These are phyloP conservation scores for Penicillium paradoxum DNA, from an alignment of 495 filamentous ascomycete species.

Conservation along the genomic window DNA sequence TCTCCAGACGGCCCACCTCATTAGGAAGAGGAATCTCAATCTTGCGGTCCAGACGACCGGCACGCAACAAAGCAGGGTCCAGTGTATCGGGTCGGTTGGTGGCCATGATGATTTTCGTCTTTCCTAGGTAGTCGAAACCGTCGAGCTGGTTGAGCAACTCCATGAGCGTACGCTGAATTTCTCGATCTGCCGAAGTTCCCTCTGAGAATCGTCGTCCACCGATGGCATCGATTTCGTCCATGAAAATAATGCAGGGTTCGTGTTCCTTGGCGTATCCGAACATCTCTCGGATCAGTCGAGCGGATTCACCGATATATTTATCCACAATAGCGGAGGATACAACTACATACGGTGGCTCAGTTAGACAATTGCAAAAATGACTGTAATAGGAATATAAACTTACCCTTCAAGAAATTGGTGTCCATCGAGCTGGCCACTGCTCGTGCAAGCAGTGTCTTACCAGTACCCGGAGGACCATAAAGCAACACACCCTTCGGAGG, in stretches of 20 bases:
- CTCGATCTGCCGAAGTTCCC: conserved; percentile 94
- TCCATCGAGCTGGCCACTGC: conserved; percentile 96
- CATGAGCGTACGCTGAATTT: conserved; percentile 99
- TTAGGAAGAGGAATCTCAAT: conserved; percentile 99
- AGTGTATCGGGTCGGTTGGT: conserved; percentile 98
- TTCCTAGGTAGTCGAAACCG: conserved; percentile 97
- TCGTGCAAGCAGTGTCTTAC: conserved; percentile 92
- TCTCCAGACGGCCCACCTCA: conserved; percentile 94
- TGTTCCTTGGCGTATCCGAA: conserved; percentile 99
- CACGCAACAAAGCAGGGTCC: conserved; percentile 89
- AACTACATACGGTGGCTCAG: conserved; percentile 47
- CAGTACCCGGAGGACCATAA: conserved; percentile 96
- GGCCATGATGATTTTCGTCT: conserved; percentile 99
- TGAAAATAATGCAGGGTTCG: conserved; percentile 99
- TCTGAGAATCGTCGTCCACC: conserved; percentile 97
- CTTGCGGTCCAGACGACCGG: conserved; percentile 93
- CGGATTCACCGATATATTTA: conserved; percentile 99
- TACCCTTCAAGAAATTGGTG: conserved; percentile 98
- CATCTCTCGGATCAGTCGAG: conserved; percentile 97
- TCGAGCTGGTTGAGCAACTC: conserved; percentile 98
- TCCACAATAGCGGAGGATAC: conserved; percentile 99
- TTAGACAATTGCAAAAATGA: conserved; percentile 18
- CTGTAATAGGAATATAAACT: conserved; percentile 4
- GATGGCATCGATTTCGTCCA: conserved; percentile 99
- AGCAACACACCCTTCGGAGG: conserved; percentile 96